Evolutionary conservation across 352 stramenopile species (phyloP).

Genomic region (Phytophthora aleatoria): DNA sequence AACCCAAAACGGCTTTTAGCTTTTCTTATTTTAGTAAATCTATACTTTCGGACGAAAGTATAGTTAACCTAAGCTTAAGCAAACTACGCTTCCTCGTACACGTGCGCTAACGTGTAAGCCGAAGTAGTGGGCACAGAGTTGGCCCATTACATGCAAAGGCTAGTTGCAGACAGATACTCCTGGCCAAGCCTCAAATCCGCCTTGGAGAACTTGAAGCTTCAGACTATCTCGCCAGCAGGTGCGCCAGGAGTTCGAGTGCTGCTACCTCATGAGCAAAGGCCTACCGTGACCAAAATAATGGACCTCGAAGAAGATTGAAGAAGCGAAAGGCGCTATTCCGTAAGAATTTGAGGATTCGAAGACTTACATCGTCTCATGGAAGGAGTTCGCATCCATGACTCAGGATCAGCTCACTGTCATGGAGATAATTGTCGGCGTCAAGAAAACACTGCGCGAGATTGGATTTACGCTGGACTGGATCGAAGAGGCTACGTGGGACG

Average conservation of each 20-base stretch:
- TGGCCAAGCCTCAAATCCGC: neutral
- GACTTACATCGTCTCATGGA: neutral
- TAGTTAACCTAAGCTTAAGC: too few relatives aligned
- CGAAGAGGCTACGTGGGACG: neutral
- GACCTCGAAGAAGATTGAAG: too few relatives aligned
- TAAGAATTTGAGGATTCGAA: too few relatives aligned
- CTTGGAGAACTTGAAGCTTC: neutral
- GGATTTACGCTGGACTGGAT: conserved; percentile 3
- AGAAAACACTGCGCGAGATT: neutral
- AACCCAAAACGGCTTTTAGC: too few relatives aligned
- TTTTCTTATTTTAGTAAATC: too few relatives aligned
- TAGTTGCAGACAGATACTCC: neutral
- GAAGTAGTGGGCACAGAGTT: too few relatives aligned
- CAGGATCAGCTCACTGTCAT: neutral
- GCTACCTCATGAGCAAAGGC: neutral
- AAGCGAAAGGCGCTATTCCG: too few relatives aligned
- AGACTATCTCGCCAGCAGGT: neutral
- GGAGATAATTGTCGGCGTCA: neutral
- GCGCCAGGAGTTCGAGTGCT: neutral
- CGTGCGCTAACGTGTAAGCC: too few relatives aligned
- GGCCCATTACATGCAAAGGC: neutral
- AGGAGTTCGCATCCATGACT: neutral
- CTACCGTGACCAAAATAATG: neutral
- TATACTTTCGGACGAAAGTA: too few relatives aligned
- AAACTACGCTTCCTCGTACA: too few relatives aligned